phyloP scores from a whole-genome alignment of 2,329 filamentous ascomycete species.

The Arthrobotrys pseudoclavata region DNA sequence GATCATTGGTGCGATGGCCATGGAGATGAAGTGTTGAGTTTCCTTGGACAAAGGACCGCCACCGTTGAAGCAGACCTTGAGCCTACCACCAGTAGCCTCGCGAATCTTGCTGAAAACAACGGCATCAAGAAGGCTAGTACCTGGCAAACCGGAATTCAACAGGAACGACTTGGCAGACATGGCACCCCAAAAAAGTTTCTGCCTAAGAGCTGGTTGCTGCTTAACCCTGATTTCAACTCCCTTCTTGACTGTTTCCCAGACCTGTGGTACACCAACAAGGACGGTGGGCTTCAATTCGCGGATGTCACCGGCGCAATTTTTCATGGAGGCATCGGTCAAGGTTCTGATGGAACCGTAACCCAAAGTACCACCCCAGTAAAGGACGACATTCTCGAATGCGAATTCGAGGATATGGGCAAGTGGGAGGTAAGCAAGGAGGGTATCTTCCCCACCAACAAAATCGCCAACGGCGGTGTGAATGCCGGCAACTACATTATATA shows the following conservation, averaged over 20 bases:
- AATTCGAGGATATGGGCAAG: conserved; percentile 97
- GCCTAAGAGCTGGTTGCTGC: conserved; percentile 76
- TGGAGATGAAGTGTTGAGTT: conserved; percentile 89
- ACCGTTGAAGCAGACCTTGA: conserved; percentile 93
- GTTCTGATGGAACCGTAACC: conserved; percentile 94
- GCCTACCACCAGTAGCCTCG: conserved; percentile 85
- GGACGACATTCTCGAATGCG: conserved; percentile 89
- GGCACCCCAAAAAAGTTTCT: conserved; percentile 81
- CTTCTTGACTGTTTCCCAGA: conserved; percentile 98
- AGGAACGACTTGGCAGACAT: conserved; percentile 74
- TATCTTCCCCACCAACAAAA: conserved; percentile 81
- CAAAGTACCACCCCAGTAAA: conserved; percentile 91
- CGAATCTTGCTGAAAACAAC: conserved; percentile 94
- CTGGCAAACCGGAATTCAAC: conserved; percentile 73
- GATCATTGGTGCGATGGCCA: conserved; percentile 95
- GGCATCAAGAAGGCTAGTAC: conserved; percentile 79
- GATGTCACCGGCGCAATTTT: conserved; percentile 93
- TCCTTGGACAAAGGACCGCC: conserved; percentile 86
- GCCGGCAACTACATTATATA: conserved; percentile 75
- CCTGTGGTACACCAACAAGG: conserved; percentile 92
- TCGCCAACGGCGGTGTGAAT: conserved; percentile 82
- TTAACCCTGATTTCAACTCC: conserved; percentile 86
- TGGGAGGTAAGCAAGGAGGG: conserved; percentile 89
- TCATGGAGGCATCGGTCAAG: conserved; percentile 85
- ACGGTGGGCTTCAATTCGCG: conserved; percentile 90